A percentile compares a stretch with the other conserved stretches of the same genome.
These are phyloP conservation scores for Przewalskia tangutica DNA, from an alignment of 257 asterid genomes.

Conservation along the genomic window DNA sequence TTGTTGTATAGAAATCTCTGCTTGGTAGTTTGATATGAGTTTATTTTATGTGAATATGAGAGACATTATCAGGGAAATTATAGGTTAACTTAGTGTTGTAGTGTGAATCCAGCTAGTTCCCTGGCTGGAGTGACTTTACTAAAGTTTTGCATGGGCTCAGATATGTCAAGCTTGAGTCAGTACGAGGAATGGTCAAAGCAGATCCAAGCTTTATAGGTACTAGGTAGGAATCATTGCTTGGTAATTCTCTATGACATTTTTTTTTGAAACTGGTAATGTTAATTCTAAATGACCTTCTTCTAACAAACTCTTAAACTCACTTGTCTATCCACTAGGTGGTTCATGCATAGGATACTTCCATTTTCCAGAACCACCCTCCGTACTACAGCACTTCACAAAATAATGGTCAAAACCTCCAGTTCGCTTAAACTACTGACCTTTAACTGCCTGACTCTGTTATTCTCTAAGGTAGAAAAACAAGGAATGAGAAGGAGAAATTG, in stretches of 20 bases:
- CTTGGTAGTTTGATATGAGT: background rate
- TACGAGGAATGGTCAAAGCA: background rate
- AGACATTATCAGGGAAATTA: background rate
- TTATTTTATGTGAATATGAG: background rate
- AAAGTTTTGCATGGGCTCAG: background rate
- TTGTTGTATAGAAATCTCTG: too few species aligned
- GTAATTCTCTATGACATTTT: background rate
- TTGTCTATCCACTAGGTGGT: background rate
- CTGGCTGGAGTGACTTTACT: background rate
- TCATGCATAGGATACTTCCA: background rate
- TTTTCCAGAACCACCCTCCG: background rate
- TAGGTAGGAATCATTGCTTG: background rate
- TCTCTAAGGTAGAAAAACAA: background rate
- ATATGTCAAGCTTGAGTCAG: background rate
- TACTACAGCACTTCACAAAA: background rate
- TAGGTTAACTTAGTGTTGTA: background rate
- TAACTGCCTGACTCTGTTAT: background rate
- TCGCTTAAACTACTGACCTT: background rate
- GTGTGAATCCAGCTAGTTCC: background rate
- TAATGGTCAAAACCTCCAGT: background rate
- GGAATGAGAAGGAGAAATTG: background rate
- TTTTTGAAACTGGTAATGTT: background rate
- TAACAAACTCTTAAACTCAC: background rate
- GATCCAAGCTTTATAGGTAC: background rate
- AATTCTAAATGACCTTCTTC: background rate